Evolutionary conservation across 1,284 basidiomycete genomes (phyloP).

Genomic region (Inonotus hispidus): DNA sequence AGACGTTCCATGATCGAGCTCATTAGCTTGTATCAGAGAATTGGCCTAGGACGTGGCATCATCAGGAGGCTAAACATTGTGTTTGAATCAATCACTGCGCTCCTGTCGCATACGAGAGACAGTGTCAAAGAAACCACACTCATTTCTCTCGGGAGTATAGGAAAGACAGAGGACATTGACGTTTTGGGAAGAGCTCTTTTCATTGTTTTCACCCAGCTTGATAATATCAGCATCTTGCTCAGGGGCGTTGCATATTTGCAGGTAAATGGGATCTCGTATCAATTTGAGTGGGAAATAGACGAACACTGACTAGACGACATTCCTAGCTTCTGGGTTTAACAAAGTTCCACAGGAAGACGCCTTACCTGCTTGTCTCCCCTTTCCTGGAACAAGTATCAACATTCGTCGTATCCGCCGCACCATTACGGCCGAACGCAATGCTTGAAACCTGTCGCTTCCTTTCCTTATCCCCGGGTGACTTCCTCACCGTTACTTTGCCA

Average conservation of each 20-base stretch:
- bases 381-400: constrained; percentile 67
- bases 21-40: constrained; percentile 35
- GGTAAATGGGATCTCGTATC: constrained; percentile 35
- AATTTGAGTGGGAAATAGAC: neutral
- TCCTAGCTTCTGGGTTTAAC: constrained; percentile 56
- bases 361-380: constrained; percentile 66
- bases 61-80: constrained; percentile 36
- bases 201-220: constrained; percentile 65
- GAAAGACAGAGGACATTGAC: constrained; percentile 49
- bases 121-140: constrained; percentile 55
- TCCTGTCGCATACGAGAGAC: constrained; percentile 40
- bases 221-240: constrained; percentile 58
- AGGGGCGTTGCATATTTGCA: constrained; percentile 68
- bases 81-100: constrained; percentile 43
- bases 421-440: constrained; percentile 53
- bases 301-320: constrained; percentile 15
- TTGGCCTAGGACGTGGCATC: constrained; percentile 25
- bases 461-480: constrained; percentile 48
- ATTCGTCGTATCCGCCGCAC: constrained; percentile 57
- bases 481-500: constrained; percentile 62
- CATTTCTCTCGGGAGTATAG: constrained; percentile 54
- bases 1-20: constrained; percentile 46
- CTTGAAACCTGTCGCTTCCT: constrained; percentile 62
- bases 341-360: constrained; percentile 55
- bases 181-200: constrained; percentile 58